phyloP scores from a whole-genome alignment of 176 grass and related monocot genomes.

The Musa acuminata region DNA sequence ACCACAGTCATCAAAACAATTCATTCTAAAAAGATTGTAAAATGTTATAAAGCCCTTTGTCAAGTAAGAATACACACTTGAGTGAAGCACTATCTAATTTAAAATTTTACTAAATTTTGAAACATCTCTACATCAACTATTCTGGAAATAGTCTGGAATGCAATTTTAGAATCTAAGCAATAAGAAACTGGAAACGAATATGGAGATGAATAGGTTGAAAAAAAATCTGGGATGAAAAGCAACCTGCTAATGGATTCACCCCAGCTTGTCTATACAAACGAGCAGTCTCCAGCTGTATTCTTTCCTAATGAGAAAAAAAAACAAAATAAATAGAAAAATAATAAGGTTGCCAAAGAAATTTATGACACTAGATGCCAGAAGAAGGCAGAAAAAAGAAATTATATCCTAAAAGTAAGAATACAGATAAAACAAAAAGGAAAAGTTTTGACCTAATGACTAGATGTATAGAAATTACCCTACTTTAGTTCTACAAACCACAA shows the following conservation, averaged over 20 bases:
- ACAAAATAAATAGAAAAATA: background rate
- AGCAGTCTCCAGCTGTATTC: slow-evolving; percentile 85
- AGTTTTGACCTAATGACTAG: too few species aligned
- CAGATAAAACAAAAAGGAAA: too few species aligned
- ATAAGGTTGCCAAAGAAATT: background rate
- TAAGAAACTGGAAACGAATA: background rate
- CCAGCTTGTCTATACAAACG: slow-evolving; percentile 84
- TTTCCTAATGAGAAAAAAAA: slow-evolving; percentile 48
- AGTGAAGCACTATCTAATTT: too few species aligned
- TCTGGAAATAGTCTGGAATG: background rate
- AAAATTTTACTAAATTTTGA: too few species aligned
- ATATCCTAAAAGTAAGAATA: background rate
- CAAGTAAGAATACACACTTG: background rate
- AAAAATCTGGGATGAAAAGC: background rate
- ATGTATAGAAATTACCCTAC: too few species aligned
- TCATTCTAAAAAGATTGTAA: background rate
- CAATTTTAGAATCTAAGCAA: background rate
- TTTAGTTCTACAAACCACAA: too few species aligned
- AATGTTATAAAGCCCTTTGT: background rate
- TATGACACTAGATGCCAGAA: background rate
- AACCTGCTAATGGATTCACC: slow-evolving; percentile 87
- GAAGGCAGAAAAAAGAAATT: background rate
- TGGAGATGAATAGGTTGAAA: slow-evolving; percentile 9
- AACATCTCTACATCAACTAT: background rate
- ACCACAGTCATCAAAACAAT: background rate